These are phyloP conservation scores for Microcera coccophila DNA, from an alignment of 2,329 filamentous ascomycete genomes.

Conservation along the genomic window DNA sequence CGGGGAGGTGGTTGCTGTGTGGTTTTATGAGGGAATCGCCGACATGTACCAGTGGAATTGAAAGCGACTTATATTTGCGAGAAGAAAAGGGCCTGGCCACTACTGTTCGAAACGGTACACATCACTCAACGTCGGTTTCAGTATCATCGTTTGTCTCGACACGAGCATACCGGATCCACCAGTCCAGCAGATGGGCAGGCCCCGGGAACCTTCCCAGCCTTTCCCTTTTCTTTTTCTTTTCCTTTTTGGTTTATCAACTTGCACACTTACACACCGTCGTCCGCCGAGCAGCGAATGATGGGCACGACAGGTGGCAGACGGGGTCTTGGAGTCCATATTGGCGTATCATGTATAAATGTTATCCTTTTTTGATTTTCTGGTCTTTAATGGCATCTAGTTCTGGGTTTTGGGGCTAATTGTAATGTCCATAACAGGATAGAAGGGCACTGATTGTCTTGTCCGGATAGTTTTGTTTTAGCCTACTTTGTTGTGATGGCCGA, in stretches of 20 bases:
- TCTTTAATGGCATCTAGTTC: conserved; percentile 14
- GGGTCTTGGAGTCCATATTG: conserved; percentile 27
- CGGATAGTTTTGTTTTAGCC: conserved; percentile 9
- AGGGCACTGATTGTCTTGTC: too few relatives aligned
- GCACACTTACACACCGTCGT: neutral
- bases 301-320: conserved; percentile 22
- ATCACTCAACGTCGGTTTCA: conserved; percentile 3
- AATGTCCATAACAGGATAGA: conserved; percentile 34
- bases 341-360: conserved; percentile 28
- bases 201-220: conserved; percentile 8
- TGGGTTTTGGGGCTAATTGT: conserved; percentile 12
- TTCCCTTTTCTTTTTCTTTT: conserved; percentile 17
- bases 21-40: conserved; percentile 40
- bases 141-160: conserved; percentile 2
- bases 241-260: conserved; percentile 22
- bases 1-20: conserved; percentile 47
- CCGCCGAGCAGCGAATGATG: conserved; percentile 22
- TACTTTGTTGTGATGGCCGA: neutral
- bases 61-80: conserved; percentile 5
- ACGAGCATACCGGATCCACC: conserved; percentile 2
- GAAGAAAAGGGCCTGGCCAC: conserved; percentile 2
- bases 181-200: neutral
- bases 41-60: conserved; percentile 2
- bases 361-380: conserved; percentile 13
- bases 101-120: conserved; percentile 7